Evolutionary conservation across 345 rosid species (phyloP).

Genomic region (Stellera chamaejasme): DNA sequence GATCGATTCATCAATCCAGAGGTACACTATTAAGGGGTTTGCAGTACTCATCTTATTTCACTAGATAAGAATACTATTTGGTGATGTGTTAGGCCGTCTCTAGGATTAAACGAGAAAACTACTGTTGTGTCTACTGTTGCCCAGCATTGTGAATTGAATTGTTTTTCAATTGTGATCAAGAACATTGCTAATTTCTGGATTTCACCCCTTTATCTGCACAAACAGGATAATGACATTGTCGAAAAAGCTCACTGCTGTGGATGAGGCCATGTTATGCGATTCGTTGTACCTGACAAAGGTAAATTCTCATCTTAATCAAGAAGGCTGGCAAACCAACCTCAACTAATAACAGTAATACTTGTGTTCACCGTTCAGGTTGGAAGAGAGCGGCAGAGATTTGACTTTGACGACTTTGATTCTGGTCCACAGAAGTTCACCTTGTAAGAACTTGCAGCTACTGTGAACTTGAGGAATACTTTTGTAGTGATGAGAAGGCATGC

Average conservation of each 20-base stretch:
- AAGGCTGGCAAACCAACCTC: conserved; percentile 3
- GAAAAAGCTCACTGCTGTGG: conserved; percentile 70
- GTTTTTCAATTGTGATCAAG: too few species aligned
- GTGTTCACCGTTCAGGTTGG: conserved; percentile 45
- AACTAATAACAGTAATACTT: conserved; percentile 1
- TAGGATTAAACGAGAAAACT: too few species aligned
- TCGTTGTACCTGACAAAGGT: conserved; percentile 78
- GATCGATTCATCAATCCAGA: conserved; percentile 77
- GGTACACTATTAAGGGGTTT: conserved; percentile 30
- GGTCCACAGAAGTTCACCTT: conserved; percentile 86
- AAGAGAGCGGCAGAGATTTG: conserved; percentile 81
- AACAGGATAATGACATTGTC: conserved; percentile 76
- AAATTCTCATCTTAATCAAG: conserved; percentile 3
- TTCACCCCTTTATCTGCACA: background rate
- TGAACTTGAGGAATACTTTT: background rate
- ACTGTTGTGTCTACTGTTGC: too few species aligned
- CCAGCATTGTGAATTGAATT: too few species aligned
- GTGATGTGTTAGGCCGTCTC: too few species aligned
- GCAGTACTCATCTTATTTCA: too few species aligned
- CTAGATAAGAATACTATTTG: too few species aligned
- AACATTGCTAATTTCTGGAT: too few species aligned
- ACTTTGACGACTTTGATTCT: conserved; percentile 84
- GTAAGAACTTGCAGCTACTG: conserved; percentile 14
- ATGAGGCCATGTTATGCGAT: conserved; percentile 73
- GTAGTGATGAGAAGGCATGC: conserved; percentile 13